phyloP scores from a whole-genome alignment of 768 basidiomycete genomes.

The Boletus rubropictus region DNA sequence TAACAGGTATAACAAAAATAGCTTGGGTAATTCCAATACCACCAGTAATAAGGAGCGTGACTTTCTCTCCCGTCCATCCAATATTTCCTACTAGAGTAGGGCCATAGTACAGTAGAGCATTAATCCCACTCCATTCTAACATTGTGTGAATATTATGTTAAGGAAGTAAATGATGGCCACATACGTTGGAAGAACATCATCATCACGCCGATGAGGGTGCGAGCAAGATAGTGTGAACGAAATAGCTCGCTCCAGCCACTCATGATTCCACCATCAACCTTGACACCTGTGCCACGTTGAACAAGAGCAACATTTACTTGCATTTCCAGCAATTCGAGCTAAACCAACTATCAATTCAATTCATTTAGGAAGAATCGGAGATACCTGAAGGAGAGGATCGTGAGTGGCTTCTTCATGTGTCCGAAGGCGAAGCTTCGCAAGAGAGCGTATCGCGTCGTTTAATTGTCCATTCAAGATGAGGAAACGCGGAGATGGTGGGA shows the following conservation, averaged over 20 bases:
- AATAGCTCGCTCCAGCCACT: constrained; percentile 56
- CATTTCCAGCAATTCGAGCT: constrained; percentile 79
- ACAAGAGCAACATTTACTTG: constrained; percentile 56
- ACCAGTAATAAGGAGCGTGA: constrained; percentile 64
- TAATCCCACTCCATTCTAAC: constrained; percentile 83
- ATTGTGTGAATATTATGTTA: neutral
- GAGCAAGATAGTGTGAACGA: constrained; percentile 43
- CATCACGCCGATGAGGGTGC: constrained; percentile 64
- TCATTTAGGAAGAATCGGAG: neutral
- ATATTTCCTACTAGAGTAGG: constrained; percentile 63
- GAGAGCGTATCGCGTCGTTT: constrained; percentile 52
- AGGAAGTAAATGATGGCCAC: constrained; percentile 19
- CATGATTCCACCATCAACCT: constrained; percentile 12
- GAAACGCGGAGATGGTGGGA: constrained; percentile 46
- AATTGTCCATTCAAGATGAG: constrained; percentile 45
- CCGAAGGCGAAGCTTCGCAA: constrained; percentile 48
- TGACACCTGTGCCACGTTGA: constrained; percentile 28
- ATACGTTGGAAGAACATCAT: constrained; percentile 83
- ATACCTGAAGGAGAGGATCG: constrained; percentile 50
- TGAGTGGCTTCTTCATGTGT: constrained; percentile 38
- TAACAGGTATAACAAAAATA: constrained; percentile 67
- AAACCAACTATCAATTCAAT: neutral
- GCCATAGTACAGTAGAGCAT: constrained; percentile 78
- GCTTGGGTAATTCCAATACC: constrained; percentile 78
- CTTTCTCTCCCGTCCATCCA: constrained; percentile 54